Base-by-base conservation (phyloP, 202 grass and related monocot genomes). In the Musa balbisiana region DNA sequence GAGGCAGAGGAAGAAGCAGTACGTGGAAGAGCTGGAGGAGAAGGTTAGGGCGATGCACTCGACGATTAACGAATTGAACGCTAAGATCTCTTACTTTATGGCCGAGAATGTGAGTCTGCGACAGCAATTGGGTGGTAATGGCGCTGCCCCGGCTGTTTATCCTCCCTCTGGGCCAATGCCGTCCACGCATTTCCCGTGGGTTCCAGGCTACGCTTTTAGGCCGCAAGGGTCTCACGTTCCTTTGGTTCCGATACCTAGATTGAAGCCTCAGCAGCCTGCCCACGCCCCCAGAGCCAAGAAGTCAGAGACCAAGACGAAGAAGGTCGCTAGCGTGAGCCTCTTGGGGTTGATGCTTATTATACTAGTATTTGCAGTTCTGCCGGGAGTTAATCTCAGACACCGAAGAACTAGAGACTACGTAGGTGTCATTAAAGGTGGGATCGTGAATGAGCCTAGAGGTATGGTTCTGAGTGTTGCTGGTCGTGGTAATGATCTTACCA, bases 1-100 rank as follows among this genome's bases (percentile, higher is more conserved):
- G 2, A 77, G 95, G 73, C 95, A 95, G 81, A 86, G 95, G 76
- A 99, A 92, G 89, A 99, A 99, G 83, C 82, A 85, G 1, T 95
- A 99, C 75, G 85, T 95, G 11, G 95, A 99, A 78, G 95, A 95
- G 79, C 79, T 99, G 71, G 91, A 99, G 83, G 87, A 92, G 24
- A 99, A 99, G 85, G 95, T 99, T 15, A 94, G 89, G 75, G 90
- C 95, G 15, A 90, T 99, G 95, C 73, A 92, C 62, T 90, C 91
- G 2, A 82, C 85, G 23, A 99, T 99, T 67, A 92, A 90, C 49
- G 86, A 88, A 71, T 87, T 99, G 83, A 99, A 95, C 72, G 77
- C 85, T 29, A 92, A 78, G 83, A 95, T 99, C 68, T 95, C 95
- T 50, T 92, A 84, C 55, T 54, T 99, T 0, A 73, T 85, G 73